Evolutionary conservation across 768 basidiomycete genomes (phyloP).

Genomic region (Tulasnella sp.): DNA sequence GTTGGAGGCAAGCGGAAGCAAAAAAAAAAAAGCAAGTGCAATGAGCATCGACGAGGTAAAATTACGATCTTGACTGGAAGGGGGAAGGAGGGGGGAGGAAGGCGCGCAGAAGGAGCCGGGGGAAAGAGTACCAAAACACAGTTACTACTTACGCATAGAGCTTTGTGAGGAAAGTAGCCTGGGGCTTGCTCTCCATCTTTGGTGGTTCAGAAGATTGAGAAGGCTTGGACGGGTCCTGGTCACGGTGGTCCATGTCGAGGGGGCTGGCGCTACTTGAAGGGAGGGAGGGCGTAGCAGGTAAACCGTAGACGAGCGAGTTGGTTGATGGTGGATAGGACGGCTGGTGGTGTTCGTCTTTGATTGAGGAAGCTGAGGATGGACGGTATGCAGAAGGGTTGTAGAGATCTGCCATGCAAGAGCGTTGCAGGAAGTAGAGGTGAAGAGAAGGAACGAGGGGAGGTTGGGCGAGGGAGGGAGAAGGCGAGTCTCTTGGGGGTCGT

Average conservation of each 20-base stretch:
- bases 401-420: conserved; percentile 9
- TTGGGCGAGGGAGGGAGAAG: background rate
- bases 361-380: conserved; percentile 1
- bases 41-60: background rate
- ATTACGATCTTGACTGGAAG: background rate
- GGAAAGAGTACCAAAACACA: background rate
- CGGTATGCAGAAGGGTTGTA: background rate
- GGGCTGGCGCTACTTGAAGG: conserved; percentile 4
- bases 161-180: conserved; percentile 95
- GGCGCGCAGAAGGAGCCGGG: background rate
- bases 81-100: too few species aligned
- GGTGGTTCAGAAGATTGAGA: conserved; percentile 35
- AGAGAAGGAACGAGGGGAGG: background rate
- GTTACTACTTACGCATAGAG: conserved; percentile 74
- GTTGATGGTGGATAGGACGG: background rate
- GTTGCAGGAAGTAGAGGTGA: background rate
- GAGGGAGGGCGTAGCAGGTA: background rate
- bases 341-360: background rate
- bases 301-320: background rate
- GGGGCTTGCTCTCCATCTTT: conserved; percentile 75
- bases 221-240: conserved; percentile 18
- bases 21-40: conserved; percentile 10
- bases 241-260: conserved; percentile 22
- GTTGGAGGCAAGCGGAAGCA: conserved; percentile 22
- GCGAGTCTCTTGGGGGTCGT: conserved; percentile 1